A percentile compares a stretch with the other conserved stretches of the same genome.
phyloP scores from a whole-genome alignment of 495 filamentous ascomycete species.

The Neurospora intermedia region DNA sequence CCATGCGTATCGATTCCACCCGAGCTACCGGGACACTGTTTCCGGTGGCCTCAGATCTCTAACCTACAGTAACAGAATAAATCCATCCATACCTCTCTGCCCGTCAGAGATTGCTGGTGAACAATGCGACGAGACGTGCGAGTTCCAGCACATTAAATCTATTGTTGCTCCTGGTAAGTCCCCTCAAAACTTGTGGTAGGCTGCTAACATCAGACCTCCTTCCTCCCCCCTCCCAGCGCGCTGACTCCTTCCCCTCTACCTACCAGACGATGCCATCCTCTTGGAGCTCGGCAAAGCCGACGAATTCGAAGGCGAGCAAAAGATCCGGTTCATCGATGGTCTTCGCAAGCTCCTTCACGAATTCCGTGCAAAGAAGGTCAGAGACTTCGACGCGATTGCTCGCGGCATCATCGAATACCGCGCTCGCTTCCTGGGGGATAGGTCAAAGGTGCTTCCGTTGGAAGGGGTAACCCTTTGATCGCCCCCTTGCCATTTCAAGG shows the following conservation, averaged over 20 bases:
- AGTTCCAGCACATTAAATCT: constrained; percentile 69
- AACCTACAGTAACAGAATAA: constrained; percentile 85
- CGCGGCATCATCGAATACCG: constrained; percentile 75
- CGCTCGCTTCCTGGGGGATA: constrained; percentile 40
- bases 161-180: constrained; percentile 76
- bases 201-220: constrained; percentile 22
- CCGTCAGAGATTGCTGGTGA: constrained; percentile 61
- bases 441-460: constrained; percentile 38
- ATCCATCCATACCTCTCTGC: constrained; percentile 62
- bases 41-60: constrained; percentile 72
- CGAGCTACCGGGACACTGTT: constrained; percentile 56
- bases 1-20: constrained; percentile 82
- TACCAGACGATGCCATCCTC: constrained; percentile 76
- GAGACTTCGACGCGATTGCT: constrained; percentile 73
- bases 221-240: constrained; percentile 22
- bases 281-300: constrained; percentile 70
- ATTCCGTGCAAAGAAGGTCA: constrained; percentile 61
- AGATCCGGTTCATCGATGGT: constrained; percentile 60
- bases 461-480: constrained; percentile 25
- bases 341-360: constrained; percentile 65
- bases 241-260: constrained; percentile 49
- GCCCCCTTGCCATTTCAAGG: neutral
- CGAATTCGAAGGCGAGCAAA: constrained; percentile 58
- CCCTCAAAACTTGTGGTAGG: constrained; percentile 5
- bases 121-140: constrained; percentile 65